Conservation (phyloP, 2,329 filamentous ascomycete genomes). For the Phialophora expanda region DNA sequence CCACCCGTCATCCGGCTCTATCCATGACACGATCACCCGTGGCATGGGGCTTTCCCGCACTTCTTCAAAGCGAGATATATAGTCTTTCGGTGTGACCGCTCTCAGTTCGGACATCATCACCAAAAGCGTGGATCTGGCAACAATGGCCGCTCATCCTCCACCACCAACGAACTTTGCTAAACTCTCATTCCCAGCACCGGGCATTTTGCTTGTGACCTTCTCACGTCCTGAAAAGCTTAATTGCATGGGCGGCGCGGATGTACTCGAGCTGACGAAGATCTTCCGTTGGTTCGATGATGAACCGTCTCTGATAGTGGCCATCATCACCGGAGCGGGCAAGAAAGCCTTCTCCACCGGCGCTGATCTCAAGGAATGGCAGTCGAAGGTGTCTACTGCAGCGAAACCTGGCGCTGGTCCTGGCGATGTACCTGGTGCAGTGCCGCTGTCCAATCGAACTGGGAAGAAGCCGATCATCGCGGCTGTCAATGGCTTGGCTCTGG, state of each 20-base stretch:
- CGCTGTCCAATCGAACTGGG: constrained; percentile 61
- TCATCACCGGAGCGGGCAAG: constrained; percentile 49
- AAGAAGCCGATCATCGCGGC: constrained; percentile 77
- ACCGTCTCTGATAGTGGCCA: constrained; percentile 47
- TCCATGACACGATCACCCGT: not conserved
- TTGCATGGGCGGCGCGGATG: constrained; percentile 48
- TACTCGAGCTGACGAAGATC: constrained; percentile 48
- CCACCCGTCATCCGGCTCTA: not conserved
- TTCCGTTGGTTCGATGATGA: constrained; percentile 54
- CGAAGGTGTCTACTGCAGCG: not conserved
- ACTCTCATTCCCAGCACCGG: constrained; percentile 50
- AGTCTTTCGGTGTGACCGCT: not conserved
- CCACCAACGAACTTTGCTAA: constrained; percentile 5
- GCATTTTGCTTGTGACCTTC: constrained; percentile 55
- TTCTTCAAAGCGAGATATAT: not conserved
- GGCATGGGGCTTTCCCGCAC: no score
- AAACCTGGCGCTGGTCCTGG: constrained; percentile 11
- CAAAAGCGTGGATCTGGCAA: not conserved
- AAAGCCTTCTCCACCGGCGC: constrained; percentile 53
- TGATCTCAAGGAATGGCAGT: constrained; percentile 52
- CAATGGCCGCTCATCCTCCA: not conserved
- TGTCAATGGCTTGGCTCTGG: constrained; percentile 74
- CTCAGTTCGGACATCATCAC: not conserved
- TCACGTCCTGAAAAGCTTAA: constrained; percentile 52
- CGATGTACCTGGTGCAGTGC: constrained; percentile 40